Conservation (phyloP, 148 eudicot species). For the Agrostemma githago region DNA sequence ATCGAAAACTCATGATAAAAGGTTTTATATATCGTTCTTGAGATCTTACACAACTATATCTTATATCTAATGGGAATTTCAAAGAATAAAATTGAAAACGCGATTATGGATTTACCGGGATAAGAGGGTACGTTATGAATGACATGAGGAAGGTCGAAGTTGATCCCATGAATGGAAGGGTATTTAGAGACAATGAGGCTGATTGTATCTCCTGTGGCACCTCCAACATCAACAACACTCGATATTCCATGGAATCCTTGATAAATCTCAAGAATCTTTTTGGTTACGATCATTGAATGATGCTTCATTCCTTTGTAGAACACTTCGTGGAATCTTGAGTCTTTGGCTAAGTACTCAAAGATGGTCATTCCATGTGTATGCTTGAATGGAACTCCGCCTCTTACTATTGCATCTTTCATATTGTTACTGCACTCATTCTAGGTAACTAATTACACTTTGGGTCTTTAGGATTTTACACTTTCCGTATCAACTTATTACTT, state of each 20-base stretch:
- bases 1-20: too few species aligned
- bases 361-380: conserved; percentile 15
- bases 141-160: conserved; percentile 27
- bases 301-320: conserved; percentile 26
- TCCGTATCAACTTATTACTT: too few species aligned
- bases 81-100: too few species aligned
- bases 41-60: too few species aligned
- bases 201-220: conserved; percentile 22
- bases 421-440: conserved; percentile 14
- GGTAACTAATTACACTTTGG: too few species aligned
- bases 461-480: too few species aligned
- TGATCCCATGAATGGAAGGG: conserved; percentile 22
- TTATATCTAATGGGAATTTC: too few species aligned
- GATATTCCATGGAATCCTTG: conserved; percentile 19
- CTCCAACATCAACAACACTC: conserved; percentile 30
- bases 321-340: conserved; percentile 14
- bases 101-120: conserved; percentile 12
- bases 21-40: too few species aligned
- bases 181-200: conserved; percentile 19
- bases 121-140: conserved; percentile 21
- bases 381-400: conserved; percentile 16
- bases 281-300: conserved; percentile 20
- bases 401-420: conserved; percentile 19
- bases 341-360: conserved; percentile 19
- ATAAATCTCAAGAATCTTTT: conserved; percentile 18